Percentiles rank a stretch among this genome's conserved stretches.
These are phyloP conservation scores for Russula sp. DNA, from an alignment of 768 basidiomycete species.

Conservation along the genomic window DNA sequence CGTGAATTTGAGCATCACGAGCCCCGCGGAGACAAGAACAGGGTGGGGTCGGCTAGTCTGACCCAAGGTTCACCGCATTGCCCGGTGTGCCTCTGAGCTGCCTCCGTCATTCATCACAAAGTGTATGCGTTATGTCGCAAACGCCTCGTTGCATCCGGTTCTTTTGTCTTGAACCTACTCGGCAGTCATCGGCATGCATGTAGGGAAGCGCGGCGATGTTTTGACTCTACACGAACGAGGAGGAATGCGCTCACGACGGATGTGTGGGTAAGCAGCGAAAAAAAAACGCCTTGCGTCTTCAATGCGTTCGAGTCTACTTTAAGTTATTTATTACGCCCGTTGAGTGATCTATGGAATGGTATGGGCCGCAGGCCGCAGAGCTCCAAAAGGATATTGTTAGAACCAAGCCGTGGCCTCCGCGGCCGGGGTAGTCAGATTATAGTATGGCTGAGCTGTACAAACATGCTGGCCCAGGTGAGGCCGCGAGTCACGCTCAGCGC, in stretches of 20 bases:
- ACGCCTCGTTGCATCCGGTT: neutral
- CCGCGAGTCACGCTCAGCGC: neutral
- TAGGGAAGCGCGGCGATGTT: no score
- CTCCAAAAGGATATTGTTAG: neutral
- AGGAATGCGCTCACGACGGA: slow-evolving; percentile 11
- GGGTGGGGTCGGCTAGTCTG: neutral
- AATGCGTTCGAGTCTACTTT: no score
- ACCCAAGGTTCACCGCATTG: neutral
- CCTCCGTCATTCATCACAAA: neutral
- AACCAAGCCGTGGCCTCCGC: slow-evolving; percentile 3
- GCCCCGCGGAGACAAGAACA: neutral
- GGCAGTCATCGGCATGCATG: neutral
- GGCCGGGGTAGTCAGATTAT: neutral
- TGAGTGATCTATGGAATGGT: no score
- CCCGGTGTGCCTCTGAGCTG: neutral
- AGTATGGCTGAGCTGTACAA: no score
- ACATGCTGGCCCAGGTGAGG: neutral
- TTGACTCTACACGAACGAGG: no score
- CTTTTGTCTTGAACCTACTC: neutral
- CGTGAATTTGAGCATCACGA: neutral
- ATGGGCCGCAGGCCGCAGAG: no score
- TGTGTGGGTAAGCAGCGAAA: slow-evolving; percentile 8
- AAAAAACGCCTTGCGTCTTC: no score
- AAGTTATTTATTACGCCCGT: no score
- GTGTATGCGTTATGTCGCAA: neutral